Base-by-base conservation (phyloP, 108 stramenopile genomes). In the Mayamaea pseudoterrestris region DNA sequence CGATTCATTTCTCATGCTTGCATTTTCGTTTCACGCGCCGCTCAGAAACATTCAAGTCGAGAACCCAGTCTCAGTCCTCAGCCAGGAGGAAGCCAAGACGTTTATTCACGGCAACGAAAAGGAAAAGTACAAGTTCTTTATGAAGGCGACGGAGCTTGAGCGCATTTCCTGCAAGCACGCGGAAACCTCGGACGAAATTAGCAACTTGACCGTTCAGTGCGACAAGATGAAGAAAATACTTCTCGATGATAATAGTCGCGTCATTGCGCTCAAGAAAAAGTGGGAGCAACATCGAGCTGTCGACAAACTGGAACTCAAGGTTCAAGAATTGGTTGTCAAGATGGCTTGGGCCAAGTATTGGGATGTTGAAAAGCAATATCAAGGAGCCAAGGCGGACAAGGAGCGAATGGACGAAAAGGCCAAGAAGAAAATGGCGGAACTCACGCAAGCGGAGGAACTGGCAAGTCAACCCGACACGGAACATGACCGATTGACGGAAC, bases 31-130 rank as follows among this genome's bases (percentile, higher is more conserved):
- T 63, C 65, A 27, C 29, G 28, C 1, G 2, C 40, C 4, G 32
- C 7, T n/a, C 5, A 66, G 57, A 36, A 80, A 84, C 47, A 87
- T 90, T 53, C 88, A 80, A 47, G 93, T 98, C 18, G 96, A 97
- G 40, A 98, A 98, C 69, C 98, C 98, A 34, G 92, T 90, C 30
- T 88, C 90, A 21, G 85, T 98, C 29, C 65, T 98, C 44, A 93
- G 93, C 63, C 98, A 98, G 53, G 98, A 98, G 67, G 89, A 96
- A 39, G 85, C 94, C 31, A 98, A 98, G 60, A 93, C 84, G 44
- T 98, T 98, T 66, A 69, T 98, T 31, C 79, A 71, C n/a, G 95
- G 95, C 16, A 84, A 81, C 41, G 63, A 69, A 25, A 63, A 73
- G 43, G 94, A 95, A 29, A 98, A 98, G 59, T 98, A 93, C 61